A percentile compares a stretch with the other conserved stretches of the same genome.
phyloP scores from a whole-genome alignment of 306 rosid species.

The Vicia faba region DNA sequence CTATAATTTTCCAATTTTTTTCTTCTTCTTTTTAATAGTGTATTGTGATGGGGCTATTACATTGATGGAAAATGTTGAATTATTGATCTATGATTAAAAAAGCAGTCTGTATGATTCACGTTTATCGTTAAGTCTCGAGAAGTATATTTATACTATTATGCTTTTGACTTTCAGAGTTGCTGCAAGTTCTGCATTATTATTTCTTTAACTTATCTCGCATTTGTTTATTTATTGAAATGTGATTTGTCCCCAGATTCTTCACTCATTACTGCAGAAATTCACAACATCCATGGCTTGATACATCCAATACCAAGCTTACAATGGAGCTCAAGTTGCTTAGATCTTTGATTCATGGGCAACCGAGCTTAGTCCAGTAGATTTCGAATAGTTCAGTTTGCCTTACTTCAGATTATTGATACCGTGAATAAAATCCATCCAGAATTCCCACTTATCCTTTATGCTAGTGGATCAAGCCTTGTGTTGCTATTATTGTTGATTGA shows the following conservation, averaged over 20 bases:
- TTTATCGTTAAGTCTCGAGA: too few species aligned
- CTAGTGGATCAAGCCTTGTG: slow-evolving; percentile 98
- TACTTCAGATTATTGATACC: slow-evolving; percentile 84
- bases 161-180: background rate
- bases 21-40: background rate
- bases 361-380: slow-evolving; percentile 89
- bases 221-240: slow-evolving; percentile 27
- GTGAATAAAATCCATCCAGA: slow-evolving; percentile 80
- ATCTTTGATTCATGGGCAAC: slow-evolving; percentile 96
- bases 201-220: background rate
- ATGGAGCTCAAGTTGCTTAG: slow-evolving; percentile 97
- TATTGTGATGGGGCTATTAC: background rate
- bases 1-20: too few species aligned
- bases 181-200: slow-evolving; percentile 15
- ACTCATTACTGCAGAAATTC: slow-evolving; percentile 77
- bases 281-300: slow-evolving; percentile 85
- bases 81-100: slow-evolving; percentile 18
- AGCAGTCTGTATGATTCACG: too few species aligned
- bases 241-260: slow-evolving; percentile 67
- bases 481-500: too few species aligned
- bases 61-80: slow-evolving; percentile 3
- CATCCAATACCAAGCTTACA: slow-evolving; percentile 88
- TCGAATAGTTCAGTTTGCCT: slow-evolving; percentile 94
- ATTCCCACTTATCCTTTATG: slow-evolving; percentile 93
- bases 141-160: background rate